Evolutionary conservation across 169 alveolate species (phyloP), one percentile per base, ranked within the genome.

Genomic region (Plasmodium gaboni): DNA sequence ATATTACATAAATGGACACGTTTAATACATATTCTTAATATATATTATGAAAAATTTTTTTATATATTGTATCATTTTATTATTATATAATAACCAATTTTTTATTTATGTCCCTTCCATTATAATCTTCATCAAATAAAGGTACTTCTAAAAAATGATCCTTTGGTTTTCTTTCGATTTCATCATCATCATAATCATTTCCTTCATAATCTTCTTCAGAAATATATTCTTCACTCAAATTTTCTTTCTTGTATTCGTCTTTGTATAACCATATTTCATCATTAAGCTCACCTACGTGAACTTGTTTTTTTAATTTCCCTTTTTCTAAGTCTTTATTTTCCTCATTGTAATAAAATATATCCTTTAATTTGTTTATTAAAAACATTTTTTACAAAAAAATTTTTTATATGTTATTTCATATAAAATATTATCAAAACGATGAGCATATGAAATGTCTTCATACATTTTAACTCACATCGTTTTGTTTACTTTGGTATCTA

Each of bases 141-240:
- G 92, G 92, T 12, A 86, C 92, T 73, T 86, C 92, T 46, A 86
- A 71, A 70, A 86, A 86, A 71, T 86, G 92, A 3, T 69, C 78
- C 24, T 59, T 71, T 80, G 24, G 32, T 60, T 80, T 67, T 53
- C 32, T 71, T 17, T 51, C 71, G 46, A 63, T 73, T 50, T 61
- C 92, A 2, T 86, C 92, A 86, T 60, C 76, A 60, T 48, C 50
- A 28, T 48, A 8, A 19, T 73, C 22, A 17, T 64, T 87, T 12
- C 60, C 72, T 42, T 64, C 76, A 72, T 19, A 13, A 38, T 63
- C 78, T 19, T 48, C 17, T 60, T 71, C 92, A 59, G 61, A 60
- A 15, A 5, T 57, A 32, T 86, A 28, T 71, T 70, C 92, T 50
- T 86, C 92, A 60, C 61, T 53, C 50, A 61, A 42, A 7, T 44